These are phyloP conservation scores for Amanita molliuscula DNA, from an alignment of 768 basidiomycete genomes.

Conservation along the genomic window DNA sequence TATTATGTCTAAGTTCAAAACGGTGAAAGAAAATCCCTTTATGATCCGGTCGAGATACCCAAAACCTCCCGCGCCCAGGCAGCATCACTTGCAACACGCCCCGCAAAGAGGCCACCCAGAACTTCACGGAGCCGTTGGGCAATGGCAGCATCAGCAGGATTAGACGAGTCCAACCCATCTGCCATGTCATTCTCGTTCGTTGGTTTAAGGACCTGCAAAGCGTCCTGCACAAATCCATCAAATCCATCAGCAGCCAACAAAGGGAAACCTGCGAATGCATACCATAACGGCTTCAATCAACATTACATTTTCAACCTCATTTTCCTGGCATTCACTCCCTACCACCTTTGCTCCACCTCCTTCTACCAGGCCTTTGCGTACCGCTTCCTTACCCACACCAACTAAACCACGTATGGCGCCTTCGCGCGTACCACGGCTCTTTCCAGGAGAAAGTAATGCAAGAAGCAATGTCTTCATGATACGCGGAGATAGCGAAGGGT, in stretches of 20 bases:
- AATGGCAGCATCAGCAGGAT: slow-evolving; percentile 37
- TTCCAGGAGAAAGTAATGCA: slow-evolving; percentile 65
- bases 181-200: slow-evolving; percentile 38
- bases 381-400: slow-evolving; percentile 78
- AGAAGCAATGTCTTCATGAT: slow-evolving; percentile 91
- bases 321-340: slow-evolving; percentile 49
- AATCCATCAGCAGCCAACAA: not conserved
- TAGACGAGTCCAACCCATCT: slow-evolving; percentile 40
- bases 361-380: slow-evolving; percentile 73
- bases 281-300: slow-evolving; percentile 60
- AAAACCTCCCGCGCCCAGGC: slow-evolving; percentile 43
- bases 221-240: slow-evolving; percentile 31
- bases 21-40: not conserved
- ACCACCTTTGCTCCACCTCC: slow-evolving; percentile 72
- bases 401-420: slow-evolving; percentile 84
- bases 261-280: slow-evolving; percentile 8
- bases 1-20: not conserved
- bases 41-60: slow-evolving; percentile 5
- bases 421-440: slow-evolving; percentile 74
- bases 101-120: slow-evolving; percentile 56
- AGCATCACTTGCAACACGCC: slow-evolving; percentile 43
- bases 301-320: slow-evolving; percentile 25
- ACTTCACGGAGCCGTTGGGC: slow-evolving; percentile 37
- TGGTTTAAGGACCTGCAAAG: slow-evolving; percentile 48
- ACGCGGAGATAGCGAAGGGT: slow-evolving; percentile 77